A percentile compares a stretch with the other conserved stretches of the same genome.
phyloP scores from a whole-genome alignment of 768 basidiomycete genomes.

The Leccinum incarnatum region DNA sequence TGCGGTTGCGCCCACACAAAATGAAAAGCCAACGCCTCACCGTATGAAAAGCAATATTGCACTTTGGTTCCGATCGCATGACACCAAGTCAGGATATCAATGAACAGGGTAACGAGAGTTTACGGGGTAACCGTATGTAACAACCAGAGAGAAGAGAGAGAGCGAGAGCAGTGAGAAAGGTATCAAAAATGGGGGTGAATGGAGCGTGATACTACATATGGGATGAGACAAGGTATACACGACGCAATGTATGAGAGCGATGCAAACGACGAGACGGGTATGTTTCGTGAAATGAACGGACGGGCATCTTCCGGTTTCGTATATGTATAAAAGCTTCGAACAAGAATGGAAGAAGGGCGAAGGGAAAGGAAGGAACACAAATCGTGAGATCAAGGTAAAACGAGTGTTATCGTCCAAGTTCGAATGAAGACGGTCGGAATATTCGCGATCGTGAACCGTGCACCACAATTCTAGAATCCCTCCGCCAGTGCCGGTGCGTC shows the following conservation, averaged over 20 bases:
- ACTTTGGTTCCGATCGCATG: slow-evolving; percentile 12
- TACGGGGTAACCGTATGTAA: slow-evolving; percentile 40
- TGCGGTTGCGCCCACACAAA: slow-evolving; percentile 20
- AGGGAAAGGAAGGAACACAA: slow-evolving; percentile 30
- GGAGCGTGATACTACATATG: slow-evolving; percentile 37
- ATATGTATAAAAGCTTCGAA: slow-evolving; percentile 25
- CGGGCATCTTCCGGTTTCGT: slow-evolving; percentile 36
- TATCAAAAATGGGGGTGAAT: slow-evolving; percentile 36
- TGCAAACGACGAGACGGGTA: slow-evolving; percentile 35
- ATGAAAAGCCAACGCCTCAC: slow-evolving; percentile 26
- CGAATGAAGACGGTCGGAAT: slow-evolving; percentile 32
- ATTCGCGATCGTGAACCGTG: slow-evolving; percentile 23
- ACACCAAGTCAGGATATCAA: slow-evolving; percentile 33
- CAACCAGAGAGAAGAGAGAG: slow-evolving; percentile 17
- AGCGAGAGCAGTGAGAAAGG: slow-evolving; percentile 23
- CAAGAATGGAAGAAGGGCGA: slow-evolving; percentile 23
- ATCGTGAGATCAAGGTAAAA: slow-evolving; percentile 32
- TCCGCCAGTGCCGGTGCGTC: slow-evolving; percentile 22
- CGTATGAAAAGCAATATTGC: slow-evolving; percentile 10
- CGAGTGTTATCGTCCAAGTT: slow-evolving; percentile 31
- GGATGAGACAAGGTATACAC: slow-evolving; percentile 37
- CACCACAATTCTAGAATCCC: slow-evolving; percentile 31
- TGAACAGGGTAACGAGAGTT: slow-evolving; percentile 32
- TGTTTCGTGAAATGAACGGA: slow-evolving; percentile 36
- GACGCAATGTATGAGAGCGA: slow-evolving; percentile 36